Evolutionary conservation across 2,329 filamentous ascomycete species (phyloP).

Genomic region (Teratosphaeria pseudoeucalypti): DNA sequence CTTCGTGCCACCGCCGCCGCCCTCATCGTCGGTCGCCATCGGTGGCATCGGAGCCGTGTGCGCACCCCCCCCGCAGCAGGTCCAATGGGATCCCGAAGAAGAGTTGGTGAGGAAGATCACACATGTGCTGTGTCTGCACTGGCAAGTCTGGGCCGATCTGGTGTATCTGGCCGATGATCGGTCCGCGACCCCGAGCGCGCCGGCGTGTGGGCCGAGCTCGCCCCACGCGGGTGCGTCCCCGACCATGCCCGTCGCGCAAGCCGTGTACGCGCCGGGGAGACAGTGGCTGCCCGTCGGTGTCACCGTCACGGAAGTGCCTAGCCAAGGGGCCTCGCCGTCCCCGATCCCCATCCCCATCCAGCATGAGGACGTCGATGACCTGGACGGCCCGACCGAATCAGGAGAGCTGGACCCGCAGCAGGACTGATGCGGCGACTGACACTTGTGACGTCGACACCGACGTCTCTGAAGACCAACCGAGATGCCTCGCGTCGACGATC

Average conservation of each 20-base stretch:
- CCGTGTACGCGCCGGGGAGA: constrained; percentile 19
- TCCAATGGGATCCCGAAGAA: constrained; percentile 19
- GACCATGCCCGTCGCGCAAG: constrained; percentile 21
- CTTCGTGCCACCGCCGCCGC: constrained; percentile 22
- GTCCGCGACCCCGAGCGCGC: background rate
- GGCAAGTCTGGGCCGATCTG: constrained; percentile 75
- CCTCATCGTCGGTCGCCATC: background rate
- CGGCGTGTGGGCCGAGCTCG: background rate
- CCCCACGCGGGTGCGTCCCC: constrained; percentile 1
- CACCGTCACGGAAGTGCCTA: constrained; percentile 18
- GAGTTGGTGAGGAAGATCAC: constrained; percentile 69
- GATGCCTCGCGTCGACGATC: background rate
- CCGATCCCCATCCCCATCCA: background rate
- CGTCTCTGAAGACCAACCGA: background rate
- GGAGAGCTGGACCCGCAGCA: background rate
- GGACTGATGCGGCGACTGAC: background rate
- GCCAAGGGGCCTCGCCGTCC: background rate
- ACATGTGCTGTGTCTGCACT: constrained; percentile 77
- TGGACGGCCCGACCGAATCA: background rate
- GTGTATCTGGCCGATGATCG: constrained; percentile 45
- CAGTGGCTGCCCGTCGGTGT: constrained; percentile 21
- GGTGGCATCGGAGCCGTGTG: constrained; percentile 19
- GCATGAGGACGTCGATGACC: background rate
- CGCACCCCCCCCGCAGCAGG: constrained; percentile 8
- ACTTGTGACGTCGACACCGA: background rate